These are phyloP conservation scores for Panaeolus papilionaceus DNA, from an alignment of 768 basidiomycete genomes.

Conservation along the genomic window DNA sequence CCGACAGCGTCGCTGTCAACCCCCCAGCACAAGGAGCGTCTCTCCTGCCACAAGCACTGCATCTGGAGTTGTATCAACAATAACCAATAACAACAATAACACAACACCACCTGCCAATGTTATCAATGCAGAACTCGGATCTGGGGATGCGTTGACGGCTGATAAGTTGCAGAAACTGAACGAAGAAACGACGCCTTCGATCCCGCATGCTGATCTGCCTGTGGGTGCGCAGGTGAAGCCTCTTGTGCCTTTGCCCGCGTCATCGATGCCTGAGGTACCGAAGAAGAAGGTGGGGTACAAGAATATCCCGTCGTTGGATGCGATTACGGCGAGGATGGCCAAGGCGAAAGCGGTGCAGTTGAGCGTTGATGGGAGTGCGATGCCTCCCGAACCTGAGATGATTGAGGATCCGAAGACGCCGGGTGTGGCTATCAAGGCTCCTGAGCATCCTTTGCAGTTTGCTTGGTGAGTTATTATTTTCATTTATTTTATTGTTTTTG, in stretches of 20 bases:
- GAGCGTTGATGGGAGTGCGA: slow-evolving; percentile 66
- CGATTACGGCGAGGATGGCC: slow-evolving; percentile 81
- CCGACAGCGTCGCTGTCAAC: slow-evolving; percentile 74
- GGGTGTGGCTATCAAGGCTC: slow-evolving; percentile 70
- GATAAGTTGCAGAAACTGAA: slow-evolving; percentile 73
- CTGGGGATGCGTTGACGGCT: slow-evolving; percentile 64
- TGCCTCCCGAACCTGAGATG: slow-evolving; percentile 79
- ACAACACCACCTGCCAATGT: slow-evolving; percentile 25
- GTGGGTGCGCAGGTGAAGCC: slow-evolving; percentile 23
- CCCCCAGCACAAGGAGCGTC: slow-evolving; percentile 68
- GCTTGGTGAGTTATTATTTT: slow-evolving; percentile 62
- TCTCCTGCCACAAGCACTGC: slow-evolving; percentile 63
- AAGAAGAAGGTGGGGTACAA: slow-evolving; percentile 73
- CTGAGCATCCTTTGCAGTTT: slow-evolving; percentile 87
- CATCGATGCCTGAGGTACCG: slow-evolving; percentile 38
- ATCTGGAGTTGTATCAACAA: slow-evolving; percentile 29
- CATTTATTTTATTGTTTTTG: neutral
- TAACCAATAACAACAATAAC: slow-evolving; percentile 42
- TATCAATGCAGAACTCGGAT: slow-evolving; percentile 25
- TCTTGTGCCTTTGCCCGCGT: slow-evolving; percentile 30
- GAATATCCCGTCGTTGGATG: slow-evolving; percentile 87
- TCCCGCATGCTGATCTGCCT: slow-evolving; percentile 21
- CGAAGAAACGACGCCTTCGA: slow-evolving; percentile 49
- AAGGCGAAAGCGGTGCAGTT: slow-evolving; percentile 64
- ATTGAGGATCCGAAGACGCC: slow-evolving; percentile 87